phyloP scores from a whole-genome alignment of 768 basidiomycete species.

The Trametes cubensis region DNA sequence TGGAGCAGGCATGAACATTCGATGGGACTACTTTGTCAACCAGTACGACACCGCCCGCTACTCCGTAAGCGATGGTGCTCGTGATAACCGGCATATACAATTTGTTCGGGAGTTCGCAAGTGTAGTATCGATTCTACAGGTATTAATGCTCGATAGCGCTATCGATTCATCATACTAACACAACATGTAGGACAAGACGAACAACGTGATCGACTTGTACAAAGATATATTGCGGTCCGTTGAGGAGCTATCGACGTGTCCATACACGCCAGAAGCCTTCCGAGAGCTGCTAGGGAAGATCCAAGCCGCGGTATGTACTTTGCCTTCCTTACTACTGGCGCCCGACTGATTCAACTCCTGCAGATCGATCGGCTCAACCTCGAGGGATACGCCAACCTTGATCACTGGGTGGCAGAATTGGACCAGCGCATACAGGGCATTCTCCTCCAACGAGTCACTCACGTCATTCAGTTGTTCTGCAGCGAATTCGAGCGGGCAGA shows the following conservation, averaged over 20 bases:
- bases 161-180: conserved; percentile 1
- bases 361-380: conserved; percentile 93
- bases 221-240: conserved; percentile 83
- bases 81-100: conserved; percentile 87
- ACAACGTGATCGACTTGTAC: conserved; percentile 88
- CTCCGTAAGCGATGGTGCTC: conserved; percentile 70
- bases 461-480: conserved; percentile 88
- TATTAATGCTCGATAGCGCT: conserved; percentile 31
- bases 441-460: conserved; percentile 70
- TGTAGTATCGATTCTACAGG: conserved; percentile 88
- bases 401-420: conserved; percentile 57
- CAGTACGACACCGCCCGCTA: conserved; percentile 86
- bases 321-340: background rate
- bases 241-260: conserved; percentile 85
- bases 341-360: background rate
- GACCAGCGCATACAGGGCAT: conserved; percentile 82
- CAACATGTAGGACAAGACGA: conserved; percentile 82
- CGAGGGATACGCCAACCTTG: conserved; percentile 85
- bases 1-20: conserved; percentile 81
- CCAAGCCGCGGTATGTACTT: conserved; percentile 73
- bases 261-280: conserved; percentile 85
- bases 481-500: conserved; percentile 79
- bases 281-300: conserved; percentile 73
- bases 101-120: conserved; percentile 96
- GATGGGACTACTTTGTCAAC: conserved; percentile 97